Evolutionary conservation across 805 yeast genomes (phyloP).

Genomic region (Pichia scutulata): DNA sequence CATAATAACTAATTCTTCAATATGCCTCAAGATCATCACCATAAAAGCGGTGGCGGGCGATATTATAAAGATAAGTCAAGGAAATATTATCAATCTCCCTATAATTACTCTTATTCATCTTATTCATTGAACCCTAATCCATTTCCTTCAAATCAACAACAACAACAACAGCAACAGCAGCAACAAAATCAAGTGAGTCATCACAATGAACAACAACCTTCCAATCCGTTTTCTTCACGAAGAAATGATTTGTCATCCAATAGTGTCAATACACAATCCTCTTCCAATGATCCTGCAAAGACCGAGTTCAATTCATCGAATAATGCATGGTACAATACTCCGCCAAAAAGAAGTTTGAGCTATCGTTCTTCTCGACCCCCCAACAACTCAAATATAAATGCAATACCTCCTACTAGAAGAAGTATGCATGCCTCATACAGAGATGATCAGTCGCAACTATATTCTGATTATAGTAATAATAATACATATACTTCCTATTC

Average conservation of each 20-base stretch:
- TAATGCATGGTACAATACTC: neutral
- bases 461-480: conserved; percentile 1
- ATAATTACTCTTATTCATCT: conserved; percentile 9
- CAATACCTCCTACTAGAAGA: neutral
- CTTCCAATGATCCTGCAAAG: neutral
- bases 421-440: neutral
- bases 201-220: neutral
- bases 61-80: conserved; percentile 21
- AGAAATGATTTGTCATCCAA: conserved; percentile 1
- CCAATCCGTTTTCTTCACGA: conserved; percentile 8
- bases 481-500: neutral
- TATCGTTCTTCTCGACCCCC: conserved; percentile 8
- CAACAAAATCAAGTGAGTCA: neutral
- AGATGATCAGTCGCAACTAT: conserved; percentile 1
- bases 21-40: conserved; percentile 9
- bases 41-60: conserved; percentile 11
- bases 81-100: conserved; percentile 16
- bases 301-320: neutral
- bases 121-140: conserved; percentile 20
- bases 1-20: neutral
- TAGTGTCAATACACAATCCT: neutral
- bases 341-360: neutral
- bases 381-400: neutral
- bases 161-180: conserved; percentile 1
- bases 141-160: conserved; percentile 24